Evolutionary conservation across 2,329 filamentous ascomycete genomes (phyloP), one percentile per base, ranked within the genome.

Genomic region (Monilinia fructigena): DNA sequence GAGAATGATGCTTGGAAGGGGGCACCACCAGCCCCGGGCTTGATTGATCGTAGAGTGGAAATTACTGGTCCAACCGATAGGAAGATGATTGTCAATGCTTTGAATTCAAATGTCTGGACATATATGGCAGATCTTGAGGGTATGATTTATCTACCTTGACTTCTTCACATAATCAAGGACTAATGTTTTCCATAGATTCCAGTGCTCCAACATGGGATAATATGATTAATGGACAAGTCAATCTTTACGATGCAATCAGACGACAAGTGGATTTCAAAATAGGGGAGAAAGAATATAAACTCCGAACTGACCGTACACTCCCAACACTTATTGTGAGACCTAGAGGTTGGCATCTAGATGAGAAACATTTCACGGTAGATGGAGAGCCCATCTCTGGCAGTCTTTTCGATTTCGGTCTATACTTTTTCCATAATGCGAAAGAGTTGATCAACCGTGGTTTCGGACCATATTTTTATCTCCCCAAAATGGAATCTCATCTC

Each of bases 61-160:
- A 99, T 98, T 76, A 99, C 95, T 6, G 95, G 95, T 11, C 95
- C 95, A 0, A 97, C 93, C 8, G 95, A 98, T 80, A 86, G 95
- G 73, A 99, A 98, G 86, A 99, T 99, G 95, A 93, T 98, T 58
- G 92, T 98, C 70, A 99, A 99, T 78, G 95, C 95, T 12, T 77
- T 98, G 77, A 99, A 98, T 80, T 89, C 94, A 55, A 86, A 98
- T 75, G 95, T 98, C 31, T 98, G 91, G 90, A 98, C 94, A 66
- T 99, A 98, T 76, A 99, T 99, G 95, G 95, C 95, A 58, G 95
- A 99, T 80, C 96, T 99, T 73, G 95, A 99, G 81, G 94, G 93
- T 95, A 79, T 26, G 63, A 48, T 28, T 59, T 75, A 85, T 45
- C 16, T 7, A 54, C 35, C 23, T 23, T 38, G 38, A 16, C 10